A percentile compares a stretch with the other conserved stretches of the same genome.
phyloP scores from a whole-genome alignment of 2,329 filamentous ascomycete species.

The Phyllosticta citrichinensis region DNA sequence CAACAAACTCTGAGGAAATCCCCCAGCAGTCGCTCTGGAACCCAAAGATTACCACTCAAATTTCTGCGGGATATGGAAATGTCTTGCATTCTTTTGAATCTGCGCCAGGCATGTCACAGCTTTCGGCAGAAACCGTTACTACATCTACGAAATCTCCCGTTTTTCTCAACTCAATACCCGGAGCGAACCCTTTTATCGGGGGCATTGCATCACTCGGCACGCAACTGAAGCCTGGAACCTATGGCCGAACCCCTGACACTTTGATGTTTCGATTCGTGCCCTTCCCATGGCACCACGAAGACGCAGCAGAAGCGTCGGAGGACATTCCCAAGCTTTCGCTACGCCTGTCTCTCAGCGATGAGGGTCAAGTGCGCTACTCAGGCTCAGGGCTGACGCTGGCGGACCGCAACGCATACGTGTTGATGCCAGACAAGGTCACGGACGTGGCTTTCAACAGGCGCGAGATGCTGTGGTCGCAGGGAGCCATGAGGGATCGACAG shows the following conservation, averaged over 20 bases:
- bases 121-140: neutral
- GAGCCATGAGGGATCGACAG: slow-evolving; percentile 11
- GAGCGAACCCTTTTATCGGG: neutral
- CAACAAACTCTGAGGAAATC: neutral
- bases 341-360: slow-evolving; percentile 14
- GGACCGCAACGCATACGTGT: slow-evolving; percentile 18
- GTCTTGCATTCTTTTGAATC: neutral
- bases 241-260: neutral
- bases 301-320: neutral
- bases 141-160: neutral
- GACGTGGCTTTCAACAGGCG: slow-evolving; percentile 21
- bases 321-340: slow-evolving; percentile 19
- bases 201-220: neutral
- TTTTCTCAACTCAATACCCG: slow-evolving; percentile 2
- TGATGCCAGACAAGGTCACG: slow-evolving; percentile 20
- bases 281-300: slow-evolving; percentile 2
- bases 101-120: neutral
- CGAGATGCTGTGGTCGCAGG: slow-evolving; percentile 14
- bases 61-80: slow-evolving; percentile 3
- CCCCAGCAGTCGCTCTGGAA: neutral
- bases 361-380: slow-evolving; percentile 13
- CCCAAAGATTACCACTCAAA: neutral
- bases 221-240: neutral
- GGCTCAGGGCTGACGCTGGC: slow-evolving; percentile 18
- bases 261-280: slow-evolving; percentile 5